Base-by-base conservation (phyloP, 2,329 filamentous ascomycete genomes). In the Aspergillus tamarii region DNA sequence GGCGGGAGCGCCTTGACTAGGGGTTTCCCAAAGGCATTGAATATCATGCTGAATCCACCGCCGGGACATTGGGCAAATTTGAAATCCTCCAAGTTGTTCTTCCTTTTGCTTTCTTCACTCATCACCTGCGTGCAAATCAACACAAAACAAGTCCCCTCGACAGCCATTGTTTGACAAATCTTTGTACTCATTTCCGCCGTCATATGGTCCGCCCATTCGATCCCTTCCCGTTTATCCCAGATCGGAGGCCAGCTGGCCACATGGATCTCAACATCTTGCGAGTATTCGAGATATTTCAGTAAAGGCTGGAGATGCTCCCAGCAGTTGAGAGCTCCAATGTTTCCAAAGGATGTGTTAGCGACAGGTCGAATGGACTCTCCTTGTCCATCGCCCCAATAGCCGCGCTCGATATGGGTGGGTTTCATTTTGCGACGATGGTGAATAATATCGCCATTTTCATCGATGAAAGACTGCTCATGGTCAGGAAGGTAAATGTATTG, bases 281-380 rank as follows among this genome's bases (percentile, higher is more conserved):
- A 61, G 46, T 79, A 78, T 16, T 76, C 80, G 64, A 84, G 73
- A 63, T 82, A 84, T 56, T 83, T 84, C 28, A 85, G 77, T 7
- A 85, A 74, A 3, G 83, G 82, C 67, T 85, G 81, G 1, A 77
- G 76, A 64, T 86, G 83, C 66, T 86, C 84, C 81, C 82, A 84
- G 74, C 84, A 86, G 1, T 77, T 77, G 0, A 86, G 71, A 1
- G 72, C 74, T 1, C 83, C 83, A n/a, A 84, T 76, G 5, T 68
- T 64, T 1, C 80, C 82, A 77, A 64, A 76, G 65, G 30, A 74
- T 66, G 43, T 52, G 2, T 82, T 74, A 0, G 73, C 78, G 2
- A 84, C 83, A 39, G 73, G 80, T 6, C 72, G 68, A 5, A 85
- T 68, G 19, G 75, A 77, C 4, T 76, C 69, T 0, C 76, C 80